Evolutionary conservation across 345 rosid genomes (phyloP).

Genomic region (Schrenkiella parvula): DNA sequence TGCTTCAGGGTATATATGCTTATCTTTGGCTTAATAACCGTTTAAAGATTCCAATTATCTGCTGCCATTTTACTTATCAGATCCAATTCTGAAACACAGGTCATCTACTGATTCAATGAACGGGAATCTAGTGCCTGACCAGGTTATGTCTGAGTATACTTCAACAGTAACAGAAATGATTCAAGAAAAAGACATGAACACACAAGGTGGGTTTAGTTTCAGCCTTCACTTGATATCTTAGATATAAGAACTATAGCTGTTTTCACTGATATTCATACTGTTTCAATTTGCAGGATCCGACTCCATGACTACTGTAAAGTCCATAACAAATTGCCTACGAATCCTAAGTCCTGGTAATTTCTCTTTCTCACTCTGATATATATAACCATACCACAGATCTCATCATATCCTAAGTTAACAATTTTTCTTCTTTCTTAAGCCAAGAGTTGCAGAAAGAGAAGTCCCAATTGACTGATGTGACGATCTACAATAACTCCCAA

Average conservation of each 20-base stretch:
- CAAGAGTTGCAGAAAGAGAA: conserved; percentile 32
- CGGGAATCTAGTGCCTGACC: conserved; percentile 38
- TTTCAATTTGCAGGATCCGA: conserved; percentile 46
- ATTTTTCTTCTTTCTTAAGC: conserved; percentile 37
- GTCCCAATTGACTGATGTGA: conserved; percentile 6
- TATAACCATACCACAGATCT: neutral
- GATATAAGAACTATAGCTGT: neutral
- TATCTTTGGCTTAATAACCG: conserved; percentile 1
- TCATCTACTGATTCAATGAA: conserved; percentile 52
- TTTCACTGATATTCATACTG: neutral
- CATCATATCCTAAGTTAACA: neutral
- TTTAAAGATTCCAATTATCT: neutral
- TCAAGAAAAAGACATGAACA: conserved; percentile 44
- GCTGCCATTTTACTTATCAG: neutral
- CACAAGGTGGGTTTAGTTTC: conserved; percentile 40
- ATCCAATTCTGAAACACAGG: conserved; percentile 28
- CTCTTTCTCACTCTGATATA: neutral
- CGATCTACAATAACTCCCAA: neutral
- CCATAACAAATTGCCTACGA: conserved; percentile 56
- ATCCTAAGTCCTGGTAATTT: conserved; percentile 67
- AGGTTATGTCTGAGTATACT: conserved; percentile 50
- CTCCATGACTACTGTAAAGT: conserved; percentile 48
- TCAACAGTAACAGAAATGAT: conserved; percentile 49
- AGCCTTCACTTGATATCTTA: neutral
- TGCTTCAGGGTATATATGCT: conserved; percentile 41